Conservation (phyloP, 441 rosid species). For the Bruguiera hainesii region DNA sequence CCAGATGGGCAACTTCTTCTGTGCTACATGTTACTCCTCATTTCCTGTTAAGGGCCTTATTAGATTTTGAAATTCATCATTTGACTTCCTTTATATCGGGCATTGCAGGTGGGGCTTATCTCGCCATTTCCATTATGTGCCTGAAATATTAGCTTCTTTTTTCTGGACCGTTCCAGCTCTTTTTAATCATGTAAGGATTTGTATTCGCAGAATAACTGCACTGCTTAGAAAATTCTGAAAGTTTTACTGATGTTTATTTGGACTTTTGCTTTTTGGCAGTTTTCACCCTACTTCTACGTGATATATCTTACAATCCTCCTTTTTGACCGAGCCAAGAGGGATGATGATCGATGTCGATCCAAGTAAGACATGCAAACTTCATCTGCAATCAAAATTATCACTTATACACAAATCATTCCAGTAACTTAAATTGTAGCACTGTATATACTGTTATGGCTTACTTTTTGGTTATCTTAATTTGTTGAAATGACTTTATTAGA, state of each 20-base stretch:
- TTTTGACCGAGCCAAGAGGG: conserved; percentile 90
- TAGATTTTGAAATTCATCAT: conserved; percentile 4
- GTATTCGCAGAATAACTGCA: background rate
- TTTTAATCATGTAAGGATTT: conserved; percentile 60
- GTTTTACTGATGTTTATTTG: background rate
- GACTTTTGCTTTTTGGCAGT: conserved; percentile 39
- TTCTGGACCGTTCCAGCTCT: conserved; percentile 97
- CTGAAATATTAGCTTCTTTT: conserved; percentile 84
- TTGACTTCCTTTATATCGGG: background rate
- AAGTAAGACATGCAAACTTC: conserved; percentile 54
- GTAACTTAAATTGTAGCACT: too few relatives aligned
- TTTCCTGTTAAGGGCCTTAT: background rate
- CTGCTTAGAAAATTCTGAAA: background rate
- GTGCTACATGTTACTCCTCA: background rate
- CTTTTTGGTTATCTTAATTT: too few relatives aligned
- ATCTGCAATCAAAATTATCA: background rate
- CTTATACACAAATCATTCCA: too few relatives aligned
- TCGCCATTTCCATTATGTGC: conserved; percentile 95
- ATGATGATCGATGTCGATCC: conserved; percentile 83
- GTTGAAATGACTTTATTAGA: too few relatives aligned
- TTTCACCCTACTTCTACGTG: conserved; percentile 89
- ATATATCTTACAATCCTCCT: conserved; percentile 82
- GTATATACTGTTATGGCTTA: too few relatives aligned
- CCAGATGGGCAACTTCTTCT: too few relatives aligned
- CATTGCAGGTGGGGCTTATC: conserved; percentile 87